Evolutionary conservation across 768 basidiomycete genomes (phyloP), one percentile per base, ranked within the genome.

Genomic region (Russula vinacea): DNA sequence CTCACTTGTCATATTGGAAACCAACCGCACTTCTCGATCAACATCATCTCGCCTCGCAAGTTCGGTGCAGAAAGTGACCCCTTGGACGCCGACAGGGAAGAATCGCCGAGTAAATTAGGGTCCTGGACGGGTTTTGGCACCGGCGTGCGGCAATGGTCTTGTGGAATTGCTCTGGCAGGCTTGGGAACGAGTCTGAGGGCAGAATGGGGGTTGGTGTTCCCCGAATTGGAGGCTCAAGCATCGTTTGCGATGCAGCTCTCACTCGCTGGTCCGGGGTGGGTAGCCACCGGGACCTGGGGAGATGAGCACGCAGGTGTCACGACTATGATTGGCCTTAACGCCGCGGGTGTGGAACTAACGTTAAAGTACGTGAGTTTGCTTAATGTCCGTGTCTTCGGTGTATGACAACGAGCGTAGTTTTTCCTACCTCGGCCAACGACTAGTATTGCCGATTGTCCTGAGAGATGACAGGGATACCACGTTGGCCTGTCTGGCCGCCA

Each of bases 391-490:
- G 24, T 57, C 58, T 39, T 66, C 47, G 47, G 61, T 65, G 60
- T 72, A 65, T 69, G 67, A 63, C 57, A 22, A 35, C 58, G 50
- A 26, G 40, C 58, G 32, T 66, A 89, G 88, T 62, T 70, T 83
- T 53, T 73, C 77, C 39, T 84, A 86, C 71, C 73, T 84, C 58
- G 82, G 84, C 65, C 87, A 88, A 71, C 78, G 78, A 65, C 74
- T 87, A 62, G 74, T 78, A 16, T 58, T 88, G 13, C 88, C 88
- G 11, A 79, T 89, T 40, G 70, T 81, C 17, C 76, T 89, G 56
- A 81, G 86, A 0, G 74, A 78, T 35, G 79, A 84, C 50, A 76
- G 74, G 55, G 78, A 84, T 70, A 69, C 76, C n/a, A 64, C 64
- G 0, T 67, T 86, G 49, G 83, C 81, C 0, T 72, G 85, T 19